Base-by-base conservation (phyloP, 129 eudicot genomes). In the Heracleum sosnowskyi region DNA sequence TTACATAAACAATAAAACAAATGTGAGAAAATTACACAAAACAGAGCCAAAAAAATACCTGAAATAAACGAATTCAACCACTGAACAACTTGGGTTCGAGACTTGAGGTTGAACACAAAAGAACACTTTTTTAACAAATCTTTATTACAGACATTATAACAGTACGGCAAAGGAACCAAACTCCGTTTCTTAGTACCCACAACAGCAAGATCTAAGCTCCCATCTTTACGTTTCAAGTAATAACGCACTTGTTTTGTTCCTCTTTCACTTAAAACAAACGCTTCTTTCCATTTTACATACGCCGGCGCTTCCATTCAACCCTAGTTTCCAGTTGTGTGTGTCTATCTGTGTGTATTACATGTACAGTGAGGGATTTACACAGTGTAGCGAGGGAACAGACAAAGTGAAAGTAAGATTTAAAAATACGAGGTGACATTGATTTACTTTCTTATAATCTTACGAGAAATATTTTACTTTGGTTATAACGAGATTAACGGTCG, bases 131-230 rank as follows among this genome's bases (percentile, higher is more conserved):
- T 29, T 15, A 74, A 34, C 78, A 78, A 70, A 36, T 72, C 39
- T 16, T 66, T 76, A 3, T 85, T 80, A 71, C 78, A 80, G 45
- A 79, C 78, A 13, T 75, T 77, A 49, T 73, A 84, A 15, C 72
- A 84, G 83, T 84, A 84, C 18, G 87, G 79, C 73, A 86, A 78
- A 57, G 82, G 91, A 53, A 53, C 20, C 72, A 66, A 66, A 12
- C 68, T 81, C 76, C 80, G 26, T 91, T 89, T 94, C 92, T 80
- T 94, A 22, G n/a, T 89, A 1, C 96, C 98, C 17, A 88, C 81
- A 3, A 94, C 96, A 24, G 82, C 97, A 73, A 91, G 85, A 88
- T 85, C 98, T 74, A 81, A 76, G 24, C 75, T 83, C 11, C 97
- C 97, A 76, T 82, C 88, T 63, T 79, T 69, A 18, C 87, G 77